A percentile compares a stretch with the other conserved stretches of the same genome.
phyloP scores from a whole-genome alignment of 2,329 filamentous ascomycete genomes.

The Botrytis cinerea region DNA sequence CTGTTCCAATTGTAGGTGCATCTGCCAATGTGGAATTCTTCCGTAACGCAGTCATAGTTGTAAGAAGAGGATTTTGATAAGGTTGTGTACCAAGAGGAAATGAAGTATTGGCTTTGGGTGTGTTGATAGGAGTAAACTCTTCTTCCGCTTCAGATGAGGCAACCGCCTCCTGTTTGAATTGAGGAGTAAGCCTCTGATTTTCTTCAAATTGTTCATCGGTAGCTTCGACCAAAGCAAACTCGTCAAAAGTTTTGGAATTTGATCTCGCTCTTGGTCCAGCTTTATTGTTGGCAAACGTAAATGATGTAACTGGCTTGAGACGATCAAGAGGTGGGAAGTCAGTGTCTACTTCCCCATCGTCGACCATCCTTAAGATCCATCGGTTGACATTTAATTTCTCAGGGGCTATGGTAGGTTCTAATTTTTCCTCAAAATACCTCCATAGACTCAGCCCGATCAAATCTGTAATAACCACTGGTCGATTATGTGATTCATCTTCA shows the following conservation, averaged over 20 bases:
- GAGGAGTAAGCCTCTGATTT: conserved; percentile 68
- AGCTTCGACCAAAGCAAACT: conserved; percentile 78
- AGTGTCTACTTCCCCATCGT: conserved; percentile 81
- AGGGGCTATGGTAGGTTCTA: conserved; percentile 63
- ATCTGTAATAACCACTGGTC: conserved; percentile 72
- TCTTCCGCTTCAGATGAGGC: conserved; percentile 46
- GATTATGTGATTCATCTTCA: conserved; percentile 62
- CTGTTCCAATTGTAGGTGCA: conserved; percentile 49
- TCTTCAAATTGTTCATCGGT: conserved; percentile 66
- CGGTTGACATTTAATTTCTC: conserved; percentile 76
- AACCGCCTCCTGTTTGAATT: conserved; percentile 59
- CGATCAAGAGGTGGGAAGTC: conserved; percentile 80
- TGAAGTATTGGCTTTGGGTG: conserved; percentile 34
- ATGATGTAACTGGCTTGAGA: conserved; percentile 72
- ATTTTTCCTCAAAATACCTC: conserved; percentile 75
- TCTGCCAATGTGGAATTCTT: conserved; percentile 57
- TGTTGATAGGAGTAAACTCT: conserved; percentile 45
- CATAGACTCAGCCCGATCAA: conserved; percentile 80
- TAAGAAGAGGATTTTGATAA: conserved; percentile 60
- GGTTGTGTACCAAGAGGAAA: conserved; percentile 43
- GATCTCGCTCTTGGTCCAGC: conserved; percentile 57
- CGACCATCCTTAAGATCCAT: conserved; percentile 82
- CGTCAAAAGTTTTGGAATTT: conserved; percentile 76
- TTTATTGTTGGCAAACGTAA: conserved; percentile 78
- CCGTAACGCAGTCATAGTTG: conserved; percentile 56